A percentile compares a stretch with the other conserved stretches of the same genome.
These are phyloP conservation scores for Pythium apleroticum DNA, from an alignment of 352 stramenopile species.

Conservation along the genomic window DNA sequence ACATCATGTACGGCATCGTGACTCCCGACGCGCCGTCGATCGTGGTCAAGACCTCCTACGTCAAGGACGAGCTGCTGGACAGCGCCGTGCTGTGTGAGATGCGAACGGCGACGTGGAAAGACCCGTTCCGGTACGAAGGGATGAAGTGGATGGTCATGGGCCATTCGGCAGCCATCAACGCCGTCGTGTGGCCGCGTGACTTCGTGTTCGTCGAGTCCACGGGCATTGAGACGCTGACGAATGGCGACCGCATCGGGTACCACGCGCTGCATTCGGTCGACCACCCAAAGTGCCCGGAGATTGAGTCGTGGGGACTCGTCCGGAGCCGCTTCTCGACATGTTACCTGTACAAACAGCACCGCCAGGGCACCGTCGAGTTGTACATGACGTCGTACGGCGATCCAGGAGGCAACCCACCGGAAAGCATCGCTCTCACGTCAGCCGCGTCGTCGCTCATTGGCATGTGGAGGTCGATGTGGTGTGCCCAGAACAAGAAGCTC, in stretches of 20 bases:
- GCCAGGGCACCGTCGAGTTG: constrained; percentile 28
- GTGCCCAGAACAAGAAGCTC: constrained; percentile 39
- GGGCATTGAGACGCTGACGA: constrained; percentile 29
- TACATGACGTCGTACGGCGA: constrained; percentile 32
- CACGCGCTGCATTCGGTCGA: constrained; percentile 42
- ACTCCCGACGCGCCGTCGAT: constrained; percentile 46
- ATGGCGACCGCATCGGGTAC: constrained; percentile 40
- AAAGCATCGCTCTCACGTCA: constrained; percentile 27
- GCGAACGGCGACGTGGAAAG: constrained; percentile 30
- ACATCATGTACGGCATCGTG: constrained; percentile 41
- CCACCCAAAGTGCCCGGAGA: constrained; percentile 15
- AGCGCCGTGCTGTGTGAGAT: constrained; percentile 46
- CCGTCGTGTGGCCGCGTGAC: constrained; percentile 37
- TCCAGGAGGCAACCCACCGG: constrained; percentile 22
- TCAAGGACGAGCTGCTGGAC: constrained; percentile 50
- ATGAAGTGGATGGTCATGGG: constrained; percentile 34
- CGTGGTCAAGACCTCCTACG: constrained; percentile 51
- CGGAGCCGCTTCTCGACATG: constrained; percentile 19
- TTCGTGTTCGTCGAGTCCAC: constrained; percentile 51
- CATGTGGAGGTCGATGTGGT: constrained; percentile 30
- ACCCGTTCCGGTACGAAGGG: constrained; percentile 26
- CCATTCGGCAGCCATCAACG: constrained; percentile 10
- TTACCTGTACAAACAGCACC: constrained; percentile 16
- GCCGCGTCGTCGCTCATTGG: constrained; percentile 23
- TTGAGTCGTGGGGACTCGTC: constrained; percentile 9